Base-by-base conservation (phyloP, 2,329 filamentous ascomycete genomes). In the Endoconidiophora laricicola region DNA sequence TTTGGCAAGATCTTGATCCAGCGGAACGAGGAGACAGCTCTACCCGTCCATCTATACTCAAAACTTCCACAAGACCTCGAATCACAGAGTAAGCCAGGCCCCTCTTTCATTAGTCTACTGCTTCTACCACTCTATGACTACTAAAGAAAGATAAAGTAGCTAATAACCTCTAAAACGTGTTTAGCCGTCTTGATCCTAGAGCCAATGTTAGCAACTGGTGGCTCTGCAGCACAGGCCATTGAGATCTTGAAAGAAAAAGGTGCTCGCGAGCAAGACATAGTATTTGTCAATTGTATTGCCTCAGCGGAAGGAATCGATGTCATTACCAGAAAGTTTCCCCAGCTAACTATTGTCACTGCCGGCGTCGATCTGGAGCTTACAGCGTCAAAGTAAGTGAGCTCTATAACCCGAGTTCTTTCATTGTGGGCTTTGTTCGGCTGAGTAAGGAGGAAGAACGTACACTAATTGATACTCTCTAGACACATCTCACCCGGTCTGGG, bases 401-500 rank as follows among this genome's bases (percentile, higher is more conserved):
- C 7, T 16, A 9, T 10, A 18, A 14, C 12, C 5, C 4, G n/a
- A 3, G 10, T 14, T 24, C 45, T 20, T 33, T 33, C 12, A 18
- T 18, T 18, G 16, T 18, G 16, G 16, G 16, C 16, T 18, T 18
- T 18, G 16, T 18, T 18, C 16, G 16, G 16, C 16, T 18, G 16
- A 1, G 16, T 18, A 18, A 18, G 16, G 1, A 18, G 16, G 16
- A 18, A 18, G 16, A 18, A 18, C 16, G 16, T 18, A 18, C 2
- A 18, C 16, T 12, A 10, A 33, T 12, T 33, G 12, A 33, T 3
- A 33, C 12, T 33, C 5, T n/a, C 14, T 20, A 65, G 62, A 41
- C 62, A 63, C 50, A 64, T 65, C 49, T 56, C 57, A 14, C 63
- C 63, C 36, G 62, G 63, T 2, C 45, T 65, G 41, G 62, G 63